Evolutionary conservation across 768 basidiomycete genomes (phyloP).

Genomic region (Dacryopinax spathularia): DNA sequence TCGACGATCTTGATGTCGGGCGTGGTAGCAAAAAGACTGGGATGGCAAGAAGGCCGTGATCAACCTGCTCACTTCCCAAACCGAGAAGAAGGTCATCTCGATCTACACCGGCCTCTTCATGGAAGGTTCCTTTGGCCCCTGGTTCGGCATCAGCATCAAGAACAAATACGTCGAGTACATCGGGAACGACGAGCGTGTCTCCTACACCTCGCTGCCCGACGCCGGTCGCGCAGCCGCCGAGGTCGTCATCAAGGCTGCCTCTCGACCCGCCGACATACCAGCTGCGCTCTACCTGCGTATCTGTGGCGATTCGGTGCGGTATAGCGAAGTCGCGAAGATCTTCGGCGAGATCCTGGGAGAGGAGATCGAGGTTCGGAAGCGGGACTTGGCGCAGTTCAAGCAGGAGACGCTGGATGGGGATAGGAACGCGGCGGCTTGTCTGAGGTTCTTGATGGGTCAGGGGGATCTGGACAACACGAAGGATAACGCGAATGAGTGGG

Average conservation of each 20-base stretch:
- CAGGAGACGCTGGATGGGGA: not conserved
- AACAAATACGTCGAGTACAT: conserved; percentile 1
- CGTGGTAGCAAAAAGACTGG: conserved; percentile 2
- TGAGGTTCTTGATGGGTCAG: conserved; percentile 3
- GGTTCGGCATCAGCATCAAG: not conserved
- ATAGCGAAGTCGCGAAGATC: not conserved
- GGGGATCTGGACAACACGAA: conserved; percentile 5
- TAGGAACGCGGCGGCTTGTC: not conserved
- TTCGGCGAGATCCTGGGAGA: not conserved
- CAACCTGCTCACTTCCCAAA: not conserved
- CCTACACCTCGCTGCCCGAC: not conserved
- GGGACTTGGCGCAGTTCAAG: not conserved
- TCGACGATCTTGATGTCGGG: no score
- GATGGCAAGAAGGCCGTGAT: not conserved
- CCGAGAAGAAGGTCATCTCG: conserved; percentile 1
- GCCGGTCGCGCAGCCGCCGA: not conserved
- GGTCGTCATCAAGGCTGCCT: not conserved
- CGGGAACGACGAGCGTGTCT: not conserved
- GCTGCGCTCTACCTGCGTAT: not conserved
- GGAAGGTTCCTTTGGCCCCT: conserved; percentile 1
- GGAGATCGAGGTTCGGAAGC: not conserved
- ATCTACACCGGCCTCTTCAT: conserved; percentile 2
- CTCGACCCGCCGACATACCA: not conserved
- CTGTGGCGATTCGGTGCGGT: not conserved
- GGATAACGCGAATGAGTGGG: conserved; percentile 1